Evolutionary conservation across 2,329 filamentous ascomycete genomes (phyloP).

Genomic region (Aciculosporium take): DNA sequence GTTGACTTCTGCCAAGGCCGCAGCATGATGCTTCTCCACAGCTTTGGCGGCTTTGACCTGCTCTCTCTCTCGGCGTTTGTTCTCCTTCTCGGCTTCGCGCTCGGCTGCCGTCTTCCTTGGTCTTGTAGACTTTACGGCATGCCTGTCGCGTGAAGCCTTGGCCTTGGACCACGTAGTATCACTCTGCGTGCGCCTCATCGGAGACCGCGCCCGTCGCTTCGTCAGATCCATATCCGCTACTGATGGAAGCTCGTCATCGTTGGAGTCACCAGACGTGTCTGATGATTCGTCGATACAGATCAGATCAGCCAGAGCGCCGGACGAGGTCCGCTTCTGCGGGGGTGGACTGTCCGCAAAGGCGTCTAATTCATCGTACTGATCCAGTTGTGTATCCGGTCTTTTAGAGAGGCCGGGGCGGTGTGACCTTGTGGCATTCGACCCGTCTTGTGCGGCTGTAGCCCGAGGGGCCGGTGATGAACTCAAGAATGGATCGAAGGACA

Average conservation of each 20-base stretch:
- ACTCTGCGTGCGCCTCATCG: slow-evolving; percentile 18
- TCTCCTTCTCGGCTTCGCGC: slow-evolving; percentile 32
- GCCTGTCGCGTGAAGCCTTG: slow-evolving; percentile 21
- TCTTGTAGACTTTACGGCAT: slow-evolving; percentile 30
- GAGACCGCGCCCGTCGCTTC: slow-evolving; percentile 9
- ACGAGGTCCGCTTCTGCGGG: not conserved
- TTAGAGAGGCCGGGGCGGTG: not conserved
- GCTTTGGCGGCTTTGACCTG: slow-evolving; percentile 46
- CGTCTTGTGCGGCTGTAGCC: not conserved
- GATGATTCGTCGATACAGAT: slow-evolving; percentile 24
- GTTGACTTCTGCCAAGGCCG: slow-evolving; percentile 59
- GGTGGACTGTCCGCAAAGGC: not conserved
- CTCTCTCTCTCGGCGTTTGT: slow-evolving; percentile 42
- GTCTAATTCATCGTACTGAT: not conserved
- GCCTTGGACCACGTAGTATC: slow-evolving; percentile 12
- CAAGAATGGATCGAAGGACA: slow-evolving; percentile 8
- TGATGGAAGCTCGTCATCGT: slow-evolving; percentile 38
- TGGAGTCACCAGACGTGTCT: slow-evolving; percentile 18
- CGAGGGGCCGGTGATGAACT: slow-evolving; percentile 7
- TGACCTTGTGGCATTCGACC: not conserved
- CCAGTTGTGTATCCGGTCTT: not conserved
- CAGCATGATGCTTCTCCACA: slow-evolving; percentile 47
- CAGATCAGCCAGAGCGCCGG: slow-evolving; percentile 6
- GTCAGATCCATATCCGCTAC: slow-evolving; percentile 26
- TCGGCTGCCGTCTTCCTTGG: slow-evolving; percentile 16